Percentiles rank a stretch among this genome's conserved stretches.
phyloP scores from a whole-genome alignment of 805 yeast species.

The Schwanniomyces vanrijiae region DNA sequence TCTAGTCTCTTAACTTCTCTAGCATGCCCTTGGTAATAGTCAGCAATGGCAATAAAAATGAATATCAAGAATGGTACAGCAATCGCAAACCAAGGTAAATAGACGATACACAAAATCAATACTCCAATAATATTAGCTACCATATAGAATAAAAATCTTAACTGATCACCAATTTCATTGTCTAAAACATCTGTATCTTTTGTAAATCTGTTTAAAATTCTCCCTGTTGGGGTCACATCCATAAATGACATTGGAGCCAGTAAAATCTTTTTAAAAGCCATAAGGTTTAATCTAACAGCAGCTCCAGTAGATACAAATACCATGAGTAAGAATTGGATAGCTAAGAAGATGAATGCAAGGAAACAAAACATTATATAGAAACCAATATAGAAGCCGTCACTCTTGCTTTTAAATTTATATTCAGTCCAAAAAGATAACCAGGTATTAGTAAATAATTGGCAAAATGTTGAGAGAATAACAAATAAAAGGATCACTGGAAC shows the following conservation, averaged over 20 bases:
- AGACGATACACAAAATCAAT: slow-evolving; percentile 31
- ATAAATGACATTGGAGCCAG: slow-evolving; percentile 81
- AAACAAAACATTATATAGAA: slow-evolving; percentile 63
- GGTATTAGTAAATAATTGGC: slow-evolving; percentile 60
- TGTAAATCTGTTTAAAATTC: slow-evolving; percentile 82
- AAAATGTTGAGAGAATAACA: slow-evolving; percentile 45
- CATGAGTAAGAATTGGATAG: slow-evolving; percentile 44
- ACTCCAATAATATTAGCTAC: slow-evolving; percentile 59
- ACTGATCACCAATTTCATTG: slow-evolving; percentile 71
- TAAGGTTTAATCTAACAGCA: slow-evolving; percentile 57
- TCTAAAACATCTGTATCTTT: slow-evolving; percentile 85
- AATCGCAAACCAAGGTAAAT: slow-evolving; percentile 42
- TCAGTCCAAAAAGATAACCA: slow-evolving; percentile 87
- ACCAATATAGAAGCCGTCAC: slow-evolving; percentile 68
- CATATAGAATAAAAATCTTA: slow-evolving; percentile 60
- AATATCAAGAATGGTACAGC: slow-evolving; percentile 32
- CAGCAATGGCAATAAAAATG: slow-evolving; percentile 26
- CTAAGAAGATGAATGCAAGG: slow-evolving; percentile 44
- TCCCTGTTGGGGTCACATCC: slow-evolving; percentile 86
- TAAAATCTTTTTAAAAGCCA: slow-evolving; percentile 58
- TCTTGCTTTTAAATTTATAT: slow-evolving; percentile 45
- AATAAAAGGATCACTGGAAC: slow-evolving; percentile 19
- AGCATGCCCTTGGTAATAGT: slow-evolving; percentile 36
- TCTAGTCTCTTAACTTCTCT: slow-evolving; percentile 41
- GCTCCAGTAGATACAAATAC: slow-evolving; percentile 54